Evolutionary conservation across 2,329 filamentous ascomycete genomes (phyloP).

Genomic region (Hawksworthiomyces lignivorus): DNA sequence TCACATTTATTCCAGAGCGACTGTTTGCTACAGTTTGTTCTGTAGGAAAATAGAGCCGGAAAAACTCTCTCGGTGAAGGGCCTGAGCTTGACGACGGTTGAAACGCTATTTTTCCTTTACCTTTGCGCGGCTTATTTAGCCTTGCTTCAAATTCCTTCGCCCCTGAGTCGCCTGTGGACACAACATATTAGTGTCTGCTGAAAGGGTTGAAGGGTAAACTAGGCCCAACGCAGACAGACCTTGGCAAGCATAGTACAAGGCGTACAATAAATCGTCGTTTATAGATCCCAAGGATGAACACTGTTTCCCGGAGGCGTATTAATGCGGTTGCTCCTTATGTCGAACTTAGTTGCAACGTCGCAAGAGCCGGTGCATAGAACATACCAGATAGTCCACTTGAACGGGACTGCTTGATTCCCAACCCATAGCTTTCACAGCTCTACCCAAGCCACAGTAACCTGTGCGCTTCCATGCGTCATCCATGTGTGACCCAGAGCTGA

Average conservation of each 20-base stretch:
- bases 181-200: not conserved
- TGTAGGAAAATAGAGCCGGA: conserved; percentile 78
- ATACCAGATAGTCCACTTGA: conserved; percentile 65
- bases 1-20: conserved; percentile 52
- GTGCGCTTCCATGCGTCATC: conserved; percentile 36
- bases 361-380: conserved; percentile 17
- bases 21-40: conserved; percentile 58
- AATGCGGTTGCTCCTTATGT: too few relatives aligned
- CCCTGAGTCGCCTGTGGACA: conserved; percentile 31
- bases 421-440: conserved; percentile 56
- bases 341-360: too few relatives aligned
- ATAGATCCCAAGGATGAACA: conserved; percentile 76
- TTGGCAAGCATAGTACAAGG: conserved; percentile 48
- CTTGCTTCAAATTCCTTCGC: conserved; percentile 38
- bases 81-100: not conserved
- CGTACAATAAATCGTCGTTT: conserved; percentile 56
- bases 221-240: too few relatives aligned
- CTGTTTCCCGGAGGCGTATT: too few relatives aligned
- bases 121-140: conserved; percentile 19
- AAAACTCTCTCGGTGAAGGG: conserved; percentile 27
- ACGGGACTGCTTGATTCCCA: conserved; percentile 47
- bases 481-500: conserved; percentile 43
- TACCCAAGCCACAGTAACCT: conserved; percentile 68
- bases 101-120: conserved; percentile 16
- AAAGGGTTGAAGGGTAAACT: too few relatives aligned